phyloP scores from a whole-genome alignment of 176 grass and related monocot species.

The Olyra latifolia region DNA sequence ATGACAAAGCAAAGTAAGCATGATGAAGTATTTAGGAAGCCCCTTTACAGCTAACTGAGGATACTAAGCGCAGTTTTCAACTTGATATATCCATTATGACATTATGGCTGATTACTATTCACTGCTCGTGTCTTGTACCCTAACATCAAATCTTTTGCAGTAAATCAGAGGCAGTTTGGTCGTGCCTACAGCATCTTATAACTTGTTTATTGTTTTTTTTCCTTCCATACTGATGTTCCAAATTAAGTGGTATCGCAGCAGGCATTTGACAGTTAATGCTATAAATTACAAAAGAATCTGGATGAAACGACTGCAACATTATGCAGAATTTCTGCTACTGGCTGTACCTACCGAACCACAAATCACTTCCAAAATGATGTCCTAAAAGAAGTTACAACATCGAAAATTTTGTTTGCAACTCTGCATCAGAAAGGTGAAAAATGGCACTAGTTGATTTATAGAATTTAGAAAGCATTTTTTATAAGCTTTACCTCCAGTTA shows the following conservation, averaged over 20 bases:
- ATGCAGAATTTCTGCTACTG: background rate
- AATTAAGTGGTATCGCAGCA: background rate
- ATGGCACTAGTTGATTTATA: background rate
- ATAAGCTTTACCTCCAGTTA: constrained; percentile 36
- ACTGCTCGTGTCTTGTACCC: background rate
- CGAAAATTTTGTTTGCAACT: background rate
- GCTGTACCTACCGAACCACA: background rate
- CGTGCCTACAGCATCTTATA: background rate
- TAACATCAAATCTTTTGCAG: background rate
- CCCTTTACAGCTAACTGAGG: background rate
- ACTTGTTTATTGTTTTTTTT: background rate
- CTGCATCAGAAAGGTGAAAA: background rate
- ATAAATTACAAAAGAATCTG: background rate
- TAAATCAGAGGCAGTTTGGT: background rate
- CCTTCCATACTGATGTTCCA: background rate
- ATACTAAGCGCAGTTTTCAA: background rate
- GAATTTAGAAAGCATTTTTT: background rate
- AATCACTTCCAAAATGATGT: background rate
- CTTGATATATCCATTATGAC: background rate
- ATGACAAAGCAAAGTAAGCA: constrained; percentile 23
- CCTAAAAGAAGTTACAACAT: background rate
- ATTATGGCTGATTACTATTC: background rate
- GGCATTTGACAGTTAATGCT: background rate
- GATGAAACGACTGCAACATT: background rate
- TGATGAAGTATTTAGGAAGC: background rate